Evolutionary conservation across 306 rosid genomes (phyloP).

Genomic region (Vigna nakashimae): DNA sequence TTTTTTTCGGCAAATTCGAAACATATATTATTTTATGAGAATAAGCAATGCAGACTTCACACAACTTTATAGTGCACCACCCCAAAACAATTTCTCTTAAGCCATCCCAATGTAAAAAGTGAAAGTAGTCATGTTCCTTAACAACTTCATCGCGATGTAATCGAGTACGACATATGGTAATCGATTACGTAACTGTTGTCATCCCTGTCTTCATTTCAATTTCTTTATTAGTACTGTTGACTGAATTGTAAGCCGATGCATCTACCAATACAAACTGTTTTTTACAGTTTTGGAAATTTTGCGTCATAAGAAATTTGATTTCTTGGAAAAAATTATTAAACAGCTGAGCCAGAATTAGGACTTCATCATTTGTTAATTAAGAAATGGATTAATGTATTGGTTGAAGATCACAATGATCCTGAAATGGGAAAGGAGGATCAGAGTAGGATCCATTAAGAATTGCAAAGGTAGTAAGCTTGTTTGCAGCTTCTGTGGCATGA

Average conservation of each 20-base stretch:
- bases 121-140: no score
- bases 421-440: slow-evolving; percentile 72
- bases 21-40: no score
- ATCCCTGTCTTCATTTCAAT: background rate
- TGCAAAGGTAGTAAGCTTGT: slow-evolving; percentile 72
- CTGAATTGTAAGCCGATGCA: background rate
- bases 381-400: slow-evolving; percentile 55
- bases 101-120: no score
- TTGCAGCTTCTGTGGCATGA: slow-evolving; percentile 93
- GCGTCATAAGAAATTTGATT: background rate
- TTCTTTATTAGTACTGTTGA: background rate
- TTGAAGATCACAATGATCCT: slow-evolving; percentile 62
- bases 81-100: no score
- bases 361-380: slow-evolving; percentile 25
- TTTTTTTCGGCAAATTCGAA: no score
- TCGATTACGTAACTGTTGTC: background rate
- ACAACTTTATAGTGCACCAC: no score
- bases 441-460: slow-evolving; percentile 78
- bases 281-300: background rate
- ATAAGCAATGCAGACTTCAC: no score
- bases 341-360: slow-evolving; percentile 1
- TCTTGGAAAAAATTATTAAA: background rate
- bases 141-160: no score
- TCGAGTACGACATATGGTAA: no score
- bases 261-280: background rate